phyloP scores from a whole-genome alignment of 176 grass and related monocot species.

The Avena insularis region DNA sequence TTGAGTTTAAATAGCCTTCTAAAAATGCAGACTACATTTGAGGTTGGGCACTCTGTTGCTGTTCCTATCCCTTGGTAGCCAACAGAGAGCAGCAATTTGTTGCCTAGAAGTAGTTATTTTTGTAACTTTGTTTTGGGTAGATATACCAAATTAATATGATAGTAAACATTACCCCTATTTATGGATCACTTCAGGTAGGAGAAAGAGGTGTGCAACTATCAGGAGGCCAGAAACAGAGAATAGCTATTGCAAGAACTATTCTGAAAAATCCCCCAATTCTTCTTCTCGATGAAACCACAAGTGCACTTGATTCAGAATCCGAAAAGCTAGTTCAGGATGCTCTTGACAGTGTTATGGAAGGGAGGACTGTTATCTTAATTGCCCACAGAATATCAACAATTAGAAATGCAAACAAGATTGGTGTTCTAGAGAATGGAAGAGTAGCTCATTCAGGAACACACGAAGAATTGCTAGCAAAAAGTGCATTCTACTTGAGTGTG shows the following conservation, averaged over 20 bases:
- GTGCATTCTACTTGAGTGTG: conserved; percentile 52
- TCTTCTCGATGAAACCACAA: conserved; percentile 76
- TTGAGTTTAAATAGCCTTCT: background rate
- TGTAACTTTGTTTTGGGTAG: too few relatives aligned
- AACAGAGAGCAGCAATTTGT: conserved; percentile 4
- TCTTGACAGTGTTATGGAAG: conserved; percentile 58
- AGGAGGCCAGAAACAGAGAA: conserved; percentile 72
- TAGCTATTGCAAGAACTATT: conserved; percentile 70
- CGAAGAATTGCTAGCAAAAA: conserved; percentile 51
- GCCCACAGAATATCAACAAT: conserved; percentile 74
- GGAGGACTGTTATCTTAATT: conserved; percentile 68
- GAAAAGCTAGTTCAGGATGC: conserved; percentile 72
- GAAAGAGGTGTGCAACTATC: conserved; percentile 66
- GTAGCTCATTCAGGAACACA: conserved; percentile 64
- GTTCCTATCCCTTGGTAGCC: background rate
- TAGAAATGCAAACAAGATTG: conserved; percentile 58
- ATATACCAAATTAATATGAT: background rate
- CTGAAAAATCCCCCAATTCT: conserved; percentile 72
- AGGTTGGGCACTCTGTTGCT: background rate
- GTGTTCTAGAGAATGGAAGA: conserved; percentile 62
- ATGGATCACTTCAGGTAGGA: conserved; percentile 55
- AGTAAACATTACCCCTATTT: background rate
- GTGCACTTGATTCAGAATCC: conserved; percentile 78
- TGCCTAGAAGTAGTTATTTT: background rate
- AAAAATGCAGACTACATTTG: background rate